Conservation (phyloP, 2,329 filamentous ascomycete genomes). For the Cercospora sojina region DNA sequence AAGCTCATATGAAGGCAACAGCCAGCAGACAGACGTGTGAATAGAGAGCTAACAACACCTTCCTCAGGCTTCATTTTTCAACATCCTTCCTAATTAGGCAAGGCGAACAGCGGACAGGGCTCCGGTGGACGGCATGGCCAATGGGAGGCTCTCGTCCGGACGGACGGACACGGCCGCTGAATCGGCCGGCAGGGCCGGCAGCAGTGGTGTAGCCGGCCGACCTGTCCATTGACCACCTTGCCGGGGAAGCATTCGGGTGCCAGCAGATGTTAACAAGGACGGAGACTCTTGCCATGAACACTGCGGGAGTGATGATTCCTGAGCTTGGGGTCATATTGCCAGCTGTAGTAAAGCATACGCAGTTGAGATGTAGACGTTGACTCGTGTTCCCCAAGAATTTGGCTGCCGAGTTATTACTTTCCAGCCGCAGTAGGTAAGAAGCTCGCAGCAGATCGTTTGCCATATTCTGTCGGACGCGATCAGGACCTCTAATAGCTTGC, state of each 20-base stretch:
- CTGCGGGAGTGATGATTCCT: not conserved
- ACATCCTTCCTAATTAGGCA: too few relatives aligned
- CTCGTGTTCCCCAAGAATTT: not conserved
- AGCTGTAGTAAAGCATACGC: not conserved
- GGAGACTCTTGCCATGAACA: not conserved
- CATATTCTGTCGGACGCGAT: not conserved
- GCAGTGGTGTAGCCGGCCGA: too few relatives aligned
- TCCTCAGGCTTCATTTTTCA: too few relatives aligned
- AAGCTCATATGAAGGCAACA: too few relatives aligned
- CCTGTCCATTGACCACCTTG: too few relatives aligned
- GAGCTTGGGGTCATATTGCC: not conserved
- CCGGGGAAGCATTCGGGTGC: not conserved
- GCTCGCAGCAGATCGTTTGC: not conserved
- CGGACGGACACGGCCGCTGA: too few relatives aligned
- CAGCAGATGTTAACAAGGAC: not conserved
- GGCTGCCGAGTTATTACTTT: not conserved
- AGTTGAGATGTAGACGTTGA: not conserved
- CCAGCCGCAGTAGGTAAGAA: not conserved
- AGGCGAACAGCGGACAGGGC: too few relatives aligned
- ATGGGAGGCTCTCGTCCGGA: too few relatives aligned
- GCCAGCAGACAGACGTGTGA: too few relatives aligned
- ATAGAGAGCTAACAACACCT: too few relatives aligned
- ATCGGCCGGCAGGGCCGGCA: too few relatives aligned
- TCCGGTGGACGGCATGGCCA: too few relatives aligned
- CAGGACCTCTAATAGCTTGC: not conserved